Base-by-base conservation (phyloP, 306 rosid genomes). In the Cicer arietinum region DNA sequence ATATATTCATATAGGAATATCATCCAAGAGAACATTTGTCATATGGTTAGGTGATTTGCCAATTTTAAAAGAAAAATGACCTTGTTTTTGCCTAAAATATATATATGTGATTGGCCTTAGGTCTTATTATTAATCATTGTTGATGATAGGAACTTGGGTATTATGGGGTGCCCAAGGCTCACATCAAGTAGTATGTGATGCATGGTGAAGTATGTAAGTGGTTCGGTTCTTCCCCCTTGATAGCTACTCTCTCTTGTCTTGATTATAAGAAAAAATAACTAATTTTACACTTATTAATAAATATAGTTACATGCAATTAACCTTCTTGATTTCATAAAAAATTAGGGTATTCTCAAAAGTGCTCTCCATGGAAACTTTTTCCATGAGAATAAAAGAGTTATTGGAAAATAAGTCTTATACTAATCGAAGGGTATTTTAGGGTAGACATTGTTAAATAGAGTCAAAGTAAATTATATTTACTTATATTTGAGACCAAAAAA, bases 1-100 rank as follows among this genome's bases (percentile, higher is more conserved):
- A 63, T 74, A 41, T 71, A 72, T 52, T 59, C 10, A 39, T 44
- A 74, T 60, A 67, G 20, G 20, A 61, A 30, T 68, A 62, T 30
- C 45, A 67, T 60, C 59, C 22, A 62, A 68, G 54, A 42, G 65
- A 25, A 25, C 80, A 79, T 61, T 72, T 52, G 70, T 74, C 46
- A 73, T 68, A 46, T 51, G 5, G 9, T 76, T 79, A 69, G 46
- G 51, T 61, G 71, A 60, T 80, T 74, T 80, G 66, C 75, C 18
- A 11, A 44, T 77, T 50, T 73, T 35, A 35, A 73, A 53, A 73
- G 69, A 17, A 50, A 78, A 67, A 41, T 72, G 47, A 44, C 63
- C 48, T 35, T 66, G 64, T 46, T 54, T 64, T 71, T 81, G 35
- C 56, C 75, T 25, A 58, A 72, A 67, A 64, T 71, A 58, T 66